Conservation (phyloP, 1,139 yeast species). For the Suhomyces panamericanus region DNA sequence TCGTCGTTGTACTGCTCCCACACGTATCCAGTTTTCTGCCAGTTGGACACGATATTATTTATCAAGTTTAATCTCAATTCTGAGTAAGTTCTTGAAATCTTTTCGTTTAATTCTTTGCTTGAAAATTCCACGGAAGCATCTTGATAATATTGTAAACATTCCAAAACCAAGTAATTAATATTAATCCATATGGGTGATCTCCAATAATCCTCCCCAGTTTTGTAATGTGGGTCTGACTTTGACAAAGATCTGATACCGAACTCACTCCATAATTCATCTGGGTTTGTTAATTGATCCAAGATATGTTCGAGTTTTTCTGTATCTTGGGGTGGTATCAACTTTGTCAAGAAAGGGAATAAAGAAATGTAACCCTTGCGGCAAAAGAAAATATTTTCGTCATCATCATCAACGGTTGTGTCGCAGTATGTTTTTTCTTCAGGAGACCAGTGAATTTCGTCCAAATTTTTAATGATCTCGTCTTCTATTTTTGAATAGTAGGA, state of each 20-base stretch:
- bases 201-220: slow-evolving; percentile 91
- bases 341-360: slow-evolving; percentile 79
- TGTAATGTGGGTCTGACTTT: slow-evolving; percentile 61
- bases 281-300: slow-evolving; percentile 61
- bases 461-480: slow-evolving; percentile 55
- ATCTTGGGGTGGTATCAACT: slow-evolving; percentile 55
- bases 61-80: slow-evolving; percentile 67
- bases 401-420: slow-evolving; percentile 76
- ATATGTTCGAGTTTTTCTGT: slow-evolving; percentile 52
- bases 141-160: slow-evolving; percentile 61
- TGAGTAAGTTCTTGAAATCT: slow-evolving; percentile 44
- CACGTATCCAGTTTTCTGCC: slow-evolving; percentile 76
- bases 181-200: slow-evolving; percentile 93
- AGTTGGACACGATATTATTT: slow-evolving; percentile 62
- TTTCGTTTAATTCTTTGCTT: slow-evolving; percentile 35
- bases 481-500: slow-evolving; percentile 53
- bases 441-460: slow-evolving; percentile 82
- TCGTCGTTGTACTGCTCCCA: slow-evolving; percentile 89
- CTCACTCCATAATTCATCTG: slow-evolving; percentile 72
- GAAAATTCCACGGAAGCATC: slow-evolving; percentile 12
- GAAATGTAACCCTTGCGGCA: slow-evolving; percentile 92
- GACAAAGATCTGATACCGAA: slow-evolving; percentile 85
- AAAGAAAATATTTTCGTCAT: slow-evolving; percentile 62
- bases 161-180: slow-evolving; percentile 80
- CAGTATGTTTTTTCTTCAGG: slow-evolving; percentile 68